These are phyloP conservation scores for Aspergillus viridinutans DNA, from an alignment of 2,329 filamentous ascomycete species.

Conservation along the genomic window DNA sequence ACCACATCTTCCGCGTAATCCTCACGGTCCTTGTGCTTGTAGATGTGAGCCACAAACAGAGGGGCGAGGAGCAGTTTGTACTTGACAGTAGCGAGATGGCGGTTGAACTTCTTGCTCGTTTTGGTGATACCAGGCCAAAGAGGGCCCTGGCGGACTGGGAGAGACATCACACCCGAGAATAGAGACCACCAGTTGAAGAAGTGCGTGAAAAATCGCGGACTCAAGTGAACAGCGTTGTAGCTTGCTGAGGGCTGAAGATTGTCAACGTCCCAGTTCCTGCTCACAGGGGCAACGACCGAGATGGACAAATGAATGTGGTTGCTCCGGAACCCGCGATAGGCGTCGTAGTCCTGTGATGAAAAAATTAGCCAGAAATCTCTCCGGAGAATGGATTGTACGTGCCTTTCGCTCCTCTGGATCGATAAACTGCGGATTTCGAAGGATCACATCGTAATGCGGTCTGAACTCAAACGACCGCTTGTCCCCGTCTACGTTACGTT, in stretches of 20 bases:
- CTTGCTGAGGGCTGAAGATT: slow-evolving; percentile 74
- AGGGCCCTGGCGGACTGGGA: slow-evolving; percentile 86
- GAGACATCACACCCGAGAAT: slow-evolving; percentile 89
- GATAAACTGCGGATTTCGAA: slow-evolving; percentile 75
- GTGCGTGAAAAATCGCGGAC: slow-evolving; percentile 93
- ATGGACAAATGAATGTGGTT: slow-evolving; percentile 95
- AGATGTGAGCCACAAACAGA: slow-evolving; percentile 91
- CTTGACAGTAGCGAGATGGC: slow-evolving; percentile 97
- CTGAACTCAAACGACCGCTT: slow-evolving; percentile 80
- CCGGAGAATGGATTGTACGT: slow-evolving; percentile 6
- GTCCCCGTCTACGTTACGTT: slow-evolving; percentile 70
- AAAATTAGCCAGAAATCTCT: slow-evolving; percentile 16
- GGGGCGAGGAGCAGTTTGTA: slow-evolving; percentile 91
- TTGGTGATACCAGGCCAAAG: slow-evolving; percentile 92
- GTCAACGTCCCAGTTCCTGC: slow-evolving; percentile 78
- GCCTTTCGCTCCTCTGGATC: slow-evolving; percentile 52
- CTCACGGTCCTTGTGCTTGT: slow-evolving; percentile 95
- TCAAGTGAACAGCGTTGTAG: slow-evolving; percentile 94
- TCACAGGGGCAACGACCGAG: slow-evolving; percentile 79
- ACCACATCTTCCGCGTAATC: slow-evolving; percentile 74
- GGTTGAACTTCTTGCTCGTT: slow-evolving; percentile 96
- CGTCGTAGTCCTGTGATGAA: slow-evolving; percentile 65
- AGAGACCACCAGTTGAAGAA: slow-evolving; percentile 98
- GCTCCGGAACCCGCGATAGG: slow-evolving; percentile 94
- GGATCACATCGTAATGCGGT: slow-evolving; percentile 84